phyloP scores from a whole-genome alignment of 2,329 filamentous ascomycete genomes.

The Xylariales sp. region DNA sequence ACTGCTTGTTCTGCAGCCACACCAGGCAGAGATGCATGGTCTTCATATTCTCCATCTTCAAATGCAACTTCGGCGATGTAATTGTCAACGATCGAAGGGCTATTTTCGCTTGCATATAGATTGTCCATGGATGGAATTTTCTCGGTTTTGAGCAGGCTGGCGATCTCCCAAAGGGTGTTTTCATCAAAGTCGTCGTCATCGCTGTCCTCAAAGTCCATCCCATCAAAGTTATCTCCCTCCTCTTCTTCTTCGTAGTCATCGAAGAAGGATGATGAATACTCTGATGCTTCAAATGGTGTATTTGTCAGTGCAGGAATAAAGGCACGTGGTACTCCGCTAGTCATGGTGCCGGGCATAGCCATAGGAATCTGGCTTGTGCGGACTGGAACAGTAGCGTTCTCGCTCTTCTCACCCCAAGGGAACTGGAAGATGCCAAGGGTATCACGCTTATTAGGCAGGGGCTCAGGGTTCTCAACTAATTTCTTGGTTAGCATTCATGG shows the following conservation, averaged over 20 bases:
- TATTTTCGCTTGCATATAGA: conserved; percentile 27
- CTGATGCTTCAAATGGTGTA: conserved; percentile 31
- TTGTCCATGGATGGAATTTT: conserved; percentile 46
- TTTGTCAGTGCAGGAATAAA: conserved; percentile 25
- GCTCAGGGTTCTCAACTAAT: conserved; percentile 52
- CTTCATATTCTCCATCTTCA: conserved; percentile 20
- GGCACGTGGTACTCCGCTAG: conserved; percentile 30
- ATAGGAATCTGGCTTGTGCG: conserved; percentile 31
- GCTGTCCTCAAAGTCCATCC: conserved; percentile 27
- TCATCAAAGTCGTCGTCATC: conserved; percentile 56
- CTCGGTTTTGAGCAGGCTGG: conserved; percentile 50
- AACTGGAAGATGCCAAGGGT: conserved; percentile 64
- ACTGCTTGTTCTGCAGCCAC: conserved; percentile 21
- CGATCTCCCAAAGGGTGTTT: conserved; percentile 60
- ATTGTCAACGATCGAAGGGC: conserved; percentile 24
- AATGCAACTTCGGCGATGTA: conserved; percentile 27
- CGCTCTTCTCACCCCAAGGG: conserved; percentile 61
- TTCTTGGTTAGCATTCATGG: not conserved
- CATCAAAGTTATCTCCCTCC: conserved; percentile 30
- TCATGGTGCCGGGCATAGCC: conserved; percentile 50
- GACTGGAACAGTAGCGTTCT: conserved; percentile 43
- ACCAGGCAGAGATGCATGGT: conserved; percentile 13
- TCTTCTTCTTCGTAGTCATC: conserved; percentile 56
- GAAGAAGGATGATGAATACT: conserved; percentile 51
- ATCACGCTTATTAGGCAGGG: conserved; percentile 51